phyloP scores from a whole-genome alignment of 2,329 filamentous ascomycete species.

The Tolypocladium tropicale region DNA sequence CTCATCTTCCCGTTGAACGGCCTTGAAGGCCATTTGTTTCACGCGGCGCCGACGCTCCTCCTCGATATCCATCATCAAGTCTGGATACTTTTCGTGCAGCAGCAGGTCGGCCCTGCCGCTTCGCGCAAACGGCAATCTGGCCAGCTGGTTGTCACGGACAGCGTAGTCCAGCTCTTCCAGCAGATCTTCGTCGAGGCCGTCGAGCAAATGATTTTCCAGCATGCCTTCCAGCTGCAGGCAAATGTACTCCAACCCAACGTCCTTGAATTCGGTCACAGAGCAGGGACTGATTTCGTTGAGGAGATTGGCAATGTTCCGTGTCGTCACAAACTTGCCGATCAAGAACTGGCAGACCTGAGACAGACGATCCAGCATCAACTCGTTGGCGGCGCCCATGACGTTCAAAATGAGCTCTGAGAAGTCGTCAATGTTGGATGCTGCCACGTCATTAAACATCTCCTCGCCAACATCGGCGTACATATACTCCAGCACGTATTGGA shows the following conservation, averaged over 20 bases:
- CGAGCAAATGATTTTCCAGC: slow-evolving; percentile 80
- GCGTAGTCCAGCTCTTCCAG: slow-evolving; percentile 68
- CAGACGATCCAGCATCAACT: slow-evolving; percentile 87
- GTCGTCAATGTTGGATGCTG: slow-evolving; percentile 63
- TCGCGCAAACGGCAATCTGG: slow-evolving; percentile 65
- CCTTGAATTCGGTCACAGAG: slow-evolving; percentile 75
- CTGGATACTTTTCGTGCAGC: slow-evolving; percentile 54
- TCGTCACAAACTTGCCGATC: slow-evolving; percentile 74
- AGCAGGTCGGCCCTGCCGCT: slow-evolving; percentile 61
- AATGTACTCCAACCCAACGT: slow-evolving; percentile 80
- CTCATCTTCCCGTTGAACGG: slow-evolving; percentile 54
- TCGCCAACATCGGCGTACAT: slow-evolving; percentile 76
- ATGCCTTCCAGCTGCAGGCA: slow-evolving; percentile 86
- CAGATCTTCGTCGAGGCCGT: slow-evolving; percentile 78
- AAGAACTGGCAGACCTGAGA: slow-evolving; percentile 82
- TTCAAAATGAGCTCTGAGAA: slow-evolving; percentile 86
- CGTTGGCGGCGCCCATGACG: slow-evolving; percentile 81
- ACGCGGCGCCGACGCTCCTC: slow-evolving; percentile 61
- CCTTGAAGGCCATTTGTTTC: slow-evolving; percentile 64
- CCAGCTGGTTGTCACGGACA: slow-evolving; percentile 73
- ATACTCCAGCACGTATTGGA: slow-evolving; percentile 68
- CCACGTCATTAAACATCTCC: slow-evolving; percentile 71
- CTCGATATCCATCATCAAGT: slow-evolving; percentile 53
- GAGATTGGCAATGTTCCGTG: slow-evolving; percentile 74
- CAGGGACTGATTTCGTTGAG: slow-evolving; percentile 81